Evolutionary conservation across 2,329 filamentous ascomycete genomes (phyloP).

Genomic region (Sporothrix mexicana): DNA sequence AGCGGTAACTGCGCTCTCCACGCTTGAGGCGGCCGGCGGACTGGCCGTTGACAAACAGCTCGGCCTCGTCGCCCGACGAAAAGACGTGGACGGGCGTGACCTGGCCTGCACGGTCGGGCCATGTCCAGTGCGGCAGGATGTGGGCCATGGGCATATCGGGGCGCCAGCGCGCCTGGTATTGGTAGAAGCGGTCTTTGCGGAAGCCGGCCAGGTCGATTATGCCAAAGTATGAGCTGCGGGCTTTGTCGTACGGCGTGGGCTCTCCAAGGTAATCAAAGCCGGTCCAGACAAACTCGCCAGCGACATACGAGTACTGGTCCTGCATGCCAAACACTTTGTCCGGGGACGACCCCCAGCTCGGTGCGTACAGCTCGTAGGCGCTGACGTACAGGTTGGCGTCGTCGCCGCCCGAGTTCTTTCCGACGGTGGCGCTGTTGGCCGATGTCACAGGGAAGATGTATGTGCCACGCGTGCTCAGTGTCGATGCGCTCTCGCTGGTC

Average conservation of each 20-base stretch:
- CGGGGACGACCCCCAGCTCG: slow-evolving; percentile 54
- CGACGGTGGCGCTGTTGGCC: slow-evolving; percentile 43
- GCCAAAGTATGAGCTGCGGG: slow-evolving; percentile 61
- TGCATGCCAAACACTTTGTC: slow-evolving; percentile 60
- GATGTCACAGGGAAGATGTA: slow-evolving; percentile 59
- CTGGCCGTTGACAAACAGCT: slow-evolving; percentile 59
- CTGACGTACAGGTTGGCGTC: slow-evolving; percentile 48
- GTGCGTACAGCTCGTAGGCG: slow-evolving; percentile 59
- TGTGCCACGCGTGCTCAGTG: slow-evolving; percentile 56
- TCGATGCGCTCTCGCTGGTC: slow-evolving; percentile 52
- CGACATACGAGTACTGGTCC: slow-evolving; percentile 56
- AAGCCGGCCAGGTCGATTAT: slow-evolving; percentile 64
- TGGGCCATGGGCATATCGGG: slow-evolving; percentile 56
- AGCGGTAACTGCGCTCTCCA: slow-evolving; percentile 50
- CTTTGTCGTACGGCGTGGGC: slow-evolving; percentile 48
- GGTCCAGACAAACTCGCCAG: slow-evolving; percentile 51
- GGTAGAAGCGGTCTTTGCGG: slow-evolving; percentile 60
- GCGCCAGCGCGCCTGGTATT: slow-evolving; percentile 62
- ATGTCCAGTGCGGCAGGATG: slow-evolving; percentile 63
- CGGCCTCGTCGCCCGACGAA: slow-evolving; percentile 57
- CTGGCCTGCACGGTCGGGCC: slow-evolving; percentile 52
- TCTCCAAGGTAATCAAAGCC: slow-evolving; percentile 44
- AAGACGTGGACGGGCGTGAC: slow-evolving; percentile 62
- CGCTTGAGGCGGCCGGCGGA: slow-evolving; percentile 50
- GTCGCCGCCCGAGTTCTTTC: slow-evolving; percentile 50